phyloP scores from a whole-genome alignment of 805 yeast species.

The Pichia cabralensis region DNA sequence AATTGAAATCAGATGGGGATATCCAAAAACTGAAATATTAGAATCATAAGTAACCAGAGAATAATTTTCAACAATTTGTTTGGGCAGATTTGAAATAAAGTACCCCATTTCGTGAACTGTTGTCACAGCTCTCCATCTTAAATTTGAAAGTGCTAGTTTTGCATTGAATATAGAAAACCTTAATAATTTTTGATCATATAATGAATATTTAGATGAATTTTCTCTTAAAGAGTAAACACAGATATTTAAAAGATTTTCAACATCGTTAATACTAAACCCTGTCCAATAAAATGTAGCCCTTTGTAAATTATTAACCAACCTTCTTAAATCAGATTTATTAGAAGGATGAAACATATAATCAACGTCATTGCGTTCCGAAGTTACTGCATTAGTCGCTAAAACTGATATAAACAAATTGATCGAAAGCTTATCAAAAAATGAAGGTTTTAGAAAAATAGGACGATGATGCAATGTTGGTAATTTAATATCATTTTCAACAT shows the following conservation, averaged over 20 bases:
- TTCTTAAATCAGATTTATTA: constrained; percentile 42
- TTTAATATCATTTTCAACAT: constrained; percentile 43
- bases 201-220: constrained; percentile 24
- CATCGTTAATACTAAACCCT: constrained; percentile 52
- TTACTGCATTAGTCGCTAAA: constrained; percentile 61
- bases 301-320: constrained; percentile 52
- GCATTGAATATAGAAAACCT: constrained; percentile 36
- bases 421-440: constrained; percentile 50
- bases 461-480: constrained; percentile 52
- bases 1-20: constrained; percentile 42
- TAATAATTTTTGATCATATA: constrained; percentile 33
- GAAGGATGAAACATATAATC: constrained; percentile 66
- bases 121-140: constrained; percentile 49
- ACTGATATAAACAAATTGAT: constrained; percentile 58
- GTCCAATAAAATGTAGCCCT: constrained; percentile 70
- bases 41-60: constrained; percentile 32
- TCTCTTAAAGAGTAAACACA: constrained; percentile 35
- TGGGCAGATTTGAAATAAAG: constrained; percentile 37
- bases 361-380: constrained; percentile 55
- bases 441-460: constrained; percentile 50
- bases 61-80: constrained; percentile 29
- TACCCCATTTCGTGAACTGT: constrained; percentile 59
- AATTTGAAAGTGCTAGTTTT: constrained; percentile 38
- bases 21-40: constrained; percentile 41
- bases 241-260: constrained; percentile 41